Evolutionary conservation across 495 filamentous ascomycete genomes (phyloP).

Genomic region (Neurospora tetraspora): DNA sequence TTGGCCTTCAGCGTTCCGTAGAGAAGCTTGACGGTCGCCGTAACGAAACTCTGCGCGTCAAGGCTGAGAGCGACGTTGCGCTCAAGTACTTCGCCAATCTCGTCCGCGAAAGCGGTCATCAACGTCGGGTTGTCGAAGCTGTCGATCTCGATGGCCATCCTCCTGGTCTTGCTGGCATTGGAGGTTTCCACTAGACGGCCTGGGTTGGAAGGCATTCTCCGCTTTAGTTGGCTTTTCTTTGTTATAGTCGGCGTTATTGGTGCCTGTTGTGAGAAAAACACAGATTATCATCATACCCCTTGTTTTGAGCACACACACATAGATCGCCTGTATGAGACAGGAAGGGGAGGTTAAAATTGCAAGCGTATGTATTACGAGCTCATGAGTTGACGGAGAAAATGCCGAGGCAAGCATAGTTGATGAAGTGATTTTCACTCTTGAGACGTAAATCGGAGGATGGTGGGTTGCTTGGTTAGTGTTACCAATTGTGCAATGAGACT

Average conservation of each 20-base stretch:
- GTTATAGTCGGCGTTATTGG: background rate
- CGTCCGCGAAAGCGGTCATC: slow-evolving; percentile 61
- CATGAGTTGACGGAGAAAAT: background rate
- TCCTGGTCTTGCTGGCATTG: slow-evolving; percentile 22
- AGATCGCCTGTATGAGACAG: background rate
- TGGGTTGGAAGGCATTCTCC: background rate
- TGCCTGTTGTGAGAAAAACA: background rate
- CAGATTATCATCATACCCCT: background rate
- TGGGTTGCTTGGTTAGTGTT: background rate
- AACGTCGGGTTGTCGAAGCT: slow-evolving; percentile 60
- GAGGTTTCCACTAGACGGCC: background rate
- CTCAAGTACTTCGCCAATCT: slow-evolving; percentile 83
- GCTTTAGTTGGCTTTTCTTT: background rate
- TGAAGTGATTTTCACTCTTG: background rate
- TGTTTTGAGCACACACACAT: background rate
- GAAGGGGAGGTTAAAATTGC: background rate
- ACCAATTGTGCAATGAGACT: background rate
- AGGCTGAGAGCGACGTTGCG: slow-evolving; percentile 63
- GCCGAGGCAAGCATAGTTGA: background rate
- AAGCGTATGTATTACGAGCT: background rate
- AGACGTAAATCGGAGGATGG: background rate
- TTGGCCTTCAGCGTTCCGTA: slow-evolving; percentile 68
- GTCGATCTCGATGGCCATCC: slow-evolving; percentile 72
- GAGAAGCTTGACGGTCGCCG: slow-evolving; percentile 68
- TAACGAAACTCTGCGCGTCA: slow-evolving; percentile 69